Evolutionary conservation across 768 basidiomycete genomes (phyloP).

Genomic region (Fibroporia radiculosa): DNA sequence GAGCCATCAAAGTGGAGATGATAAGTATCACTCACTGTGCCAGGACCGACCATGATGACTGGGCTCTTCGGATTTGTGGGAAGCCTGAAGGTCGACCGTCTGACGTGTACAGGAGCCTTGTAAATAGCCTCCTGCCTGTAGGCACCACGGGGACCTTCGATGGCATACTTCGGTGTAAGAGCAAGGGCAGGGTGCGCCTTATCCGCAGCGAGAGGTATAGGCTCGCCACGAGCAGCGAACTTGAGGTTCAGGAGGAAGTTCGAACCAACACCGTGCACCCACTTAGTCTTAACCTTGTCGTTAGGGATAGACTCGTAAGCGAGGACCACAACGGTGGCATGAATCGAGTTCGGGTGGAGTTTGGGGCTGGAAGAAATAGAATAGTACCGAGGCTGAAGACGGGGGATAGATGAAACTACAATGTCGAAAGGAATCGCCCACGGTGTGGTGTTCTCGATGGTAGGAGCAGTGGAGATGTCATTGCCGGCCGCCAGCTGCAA

Average conservation of each 20-base stretch:
- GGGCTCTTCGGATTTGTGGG: constrained; percentile 98
- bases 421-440: constrained; percentile 97
- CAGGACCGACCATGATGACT: constrained; percentile 98
- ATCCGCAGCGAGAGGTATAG: constrained; percentile 33
- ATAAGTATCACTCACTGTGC: constrained; percentile 62
- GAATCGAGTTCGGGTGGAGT: constrained; percentile 79
- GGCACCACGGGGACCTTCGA: constrained; percentile 85
- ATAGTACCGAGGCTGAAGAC: constrained; percentile 95
- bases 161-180: constrained; percentile 63
- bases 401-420: constrained; percentile 87
- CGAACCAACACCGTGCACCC: constrained; percentile 86
- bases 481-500: constrained; percentile 88
- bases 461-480: constrained; percentile 49
- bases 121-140: constrained; percentile 66
- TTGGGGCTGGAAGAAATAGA: constrained; percentile 98
- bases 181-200: constrained; percentile 31
- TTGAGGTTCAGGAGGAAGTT: constrained; percentile 96
- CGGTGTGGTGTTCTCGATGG: constrained; percentile 63
- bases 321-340: constrained; percentile 92
- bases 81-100: constrained; percentile 92
- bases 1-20: not conserved
- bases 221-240: constrained; percentile 57
- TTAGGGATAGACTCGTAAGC: constrained; percentile 72
- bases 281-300: constrained; percentile 46
- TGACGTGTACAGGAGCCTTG: constrained; percentile 89